Conservation (phyloP, 1,284 basidiomycete genomes). For the Ganoderma meredithae region DNA sequence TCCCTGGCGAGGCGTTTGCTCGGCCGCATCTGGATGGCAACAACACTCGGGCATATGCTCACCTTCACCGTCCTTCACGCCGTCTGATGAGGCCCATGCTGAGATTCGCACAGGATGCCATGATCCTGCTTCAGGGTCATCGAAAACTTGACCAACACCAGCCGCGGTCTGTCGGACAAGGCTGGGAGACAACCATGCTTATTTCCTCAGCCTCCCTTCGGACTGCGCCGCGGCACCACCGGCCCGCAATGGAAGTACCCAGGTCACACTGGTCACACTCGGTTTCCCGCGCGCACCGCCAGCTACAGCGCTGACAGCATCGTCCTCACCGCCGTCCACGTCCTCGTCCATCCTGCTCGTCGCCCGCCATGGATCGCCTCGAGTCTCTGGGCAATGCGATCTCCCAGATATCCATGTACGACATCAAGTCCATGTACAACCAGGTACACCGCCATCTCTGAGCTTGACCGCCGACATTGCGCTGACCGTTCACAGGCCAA, state of each 20-base stretch:
- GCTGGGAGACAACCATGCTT: slow-evolving; percentile 7
- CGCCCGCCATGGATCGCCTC: slow-evolving; percentile 49
- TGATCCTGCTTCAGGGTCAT: background rate
- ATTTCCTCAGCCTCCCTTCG: too few species aligned
- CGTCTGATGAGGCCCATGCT: slow-evolving; percentile 2
- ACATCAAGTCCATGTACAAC: slow-evolving; percentile 93
- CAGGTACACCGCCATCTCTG: slow-evolving; percentile 60
- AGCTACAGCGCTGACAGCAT: slow-evolving; percentile 21
- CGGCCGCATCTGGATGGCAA: slow-evolving; percentile 11
- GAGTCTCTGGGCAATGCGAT: slow-evolving; percentile 74
- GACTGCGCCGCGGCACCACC: background rate
- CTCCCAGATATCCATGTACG: slow-evolving; percentile 87
- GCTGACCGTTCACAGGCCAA: slow-evolving; percentile 62
- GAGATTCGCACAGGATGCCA: slow-evolving; percentile 5
- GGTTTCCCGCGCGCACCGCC: slow-evolving; percentile 17
- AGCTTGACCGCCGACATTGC: background rate
- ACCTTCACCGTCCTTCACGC: background rate
- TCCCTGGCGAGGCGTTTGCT: slow-evolving; percentile 14
- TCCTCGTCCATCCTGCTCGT: slow-evolving; percentile 20
- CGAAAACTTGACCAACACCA: background rate
- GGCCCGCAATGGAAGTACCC: background rate
- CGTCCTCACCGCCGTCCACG: slow-evolving; percentile 29
- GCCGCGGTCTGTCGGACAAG: slow-evolving; percentile 1
- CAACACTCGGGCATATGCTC: slow-evolving; percentile 8
- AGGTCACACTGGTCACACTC: background rate